Base-by-base conservation (phyloP, 2,329 filamentous ascomycete species). In the Colletotrichum lindemuthianum region DNA sequence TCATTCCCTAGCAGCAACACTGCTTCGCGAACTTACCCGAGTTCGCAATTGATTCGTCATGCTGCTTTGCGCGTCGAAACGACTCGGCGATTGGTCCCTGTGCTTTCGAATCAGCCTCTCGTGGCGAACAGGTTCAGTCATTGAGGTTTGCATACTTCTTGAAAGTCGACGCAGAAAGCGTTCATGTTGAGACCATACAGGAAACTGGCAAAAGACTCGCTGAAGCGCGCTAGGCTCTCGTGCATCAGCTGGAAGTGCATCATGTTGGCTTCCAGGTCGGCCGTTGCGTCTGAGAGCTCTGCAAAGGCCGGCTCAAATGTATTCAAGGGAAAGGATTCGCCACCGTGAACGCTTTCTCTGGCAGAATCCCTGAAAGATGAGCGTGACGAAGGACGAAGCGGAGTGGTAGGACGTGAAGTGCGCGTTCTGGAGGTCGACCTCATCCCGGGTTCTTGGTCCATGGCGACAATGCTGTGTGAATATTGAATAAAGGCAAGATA, bases 151-250 rank as follows among this genome's bases (percentile, higher is more conserved):
- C 75, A 55, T 79, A 93, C 93, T 87, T 99, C 96, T 0, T 93
- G 92, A 69, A 97, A 99, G 76, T 99, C 96, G 37, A 98, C 94
- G 76, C 95, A 98, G 76, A 98, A 99, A 1, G 96, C 96, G 77
- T 97, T 98, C 94, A 99, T 97, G 74, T 98, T 98, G 75, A 99
- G 78, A 2, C 96, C 96, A 72, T 98, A 99, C 49, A 99, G 80
- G 72, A 99, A 98, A 70, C 91, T 93, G 1, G 93, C 93, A 77
- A 99, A 99, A 73, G 92, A 96, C 83, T 99, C 96, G 77, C 90
- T 95, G 78, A 99, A 99, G 33, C 96, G 88, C 32, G 92, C 88
- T 70, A 99, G 79, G 72, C 92, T 97, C 81, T 98, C 95, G 74
- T 99, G 93, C 90, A 99, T 96, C 68, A 97, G 82, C 77, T 98